Conservation (phyloP, 2,329 filamentous ascomycete species). For the Paracoccidioides lutzii region DNA sequence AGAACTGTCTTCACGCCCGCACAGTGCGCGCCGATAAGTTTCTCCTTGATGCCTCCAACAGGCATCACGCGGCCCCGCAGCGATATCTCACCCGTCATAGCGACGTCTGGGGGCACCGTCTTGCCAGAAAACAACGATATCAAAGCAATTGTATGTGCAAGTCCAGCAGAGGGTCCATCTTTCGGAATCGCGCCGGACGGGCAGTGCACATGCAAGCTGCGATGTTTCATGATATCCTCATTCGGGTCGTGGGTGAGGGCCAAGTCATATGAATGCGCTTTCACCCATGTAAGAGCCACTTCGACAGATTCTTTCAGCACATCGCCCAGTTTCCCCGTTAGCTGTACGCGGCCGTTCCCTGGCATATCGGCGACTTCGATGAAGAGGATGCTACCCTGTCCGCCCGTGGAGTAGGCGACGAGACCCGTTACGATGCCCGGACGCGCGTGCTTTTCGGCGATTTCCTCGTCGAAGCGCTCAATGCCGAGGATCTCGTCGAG, state of each 20-base stretch:
- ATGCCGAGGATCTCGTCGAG: constrained; percentile 84
- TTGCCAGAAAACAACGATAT: constrained; percentile 82
- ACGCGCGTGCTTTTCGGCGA: constrained; percentile 68
- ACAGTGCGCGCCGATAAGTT: constrained; percentile 83
- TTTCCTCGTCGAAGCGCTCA: constrained; percentile 88
- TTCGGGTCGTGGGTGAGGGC: constrained; percentile 67
- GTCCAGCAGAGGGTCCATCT: constrained; percentile 70
- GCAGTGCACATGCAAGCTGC: constrained; percentile 91
- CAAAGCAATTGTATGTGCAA: constrained; percentile 86
- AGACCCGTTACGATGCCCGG: constrained; percentile 93
- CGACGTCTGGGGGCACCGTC: constrained; percentile 76
- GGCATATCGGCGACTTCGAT: constrained; percentile 98
- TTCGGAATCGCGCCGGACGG: constrained; percentile 92
- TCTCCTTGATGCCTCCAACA: constrained; percentile 97
- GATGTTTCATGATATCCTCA: constrained; percentile 90
- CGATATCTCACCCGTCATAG: constrained; percentile 77
- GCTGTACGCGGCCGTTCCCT: constrained; percentile 76
- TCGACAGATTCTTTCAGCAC: constrained; percentile 96
- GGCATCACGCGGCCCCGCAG: constrained; percentile 82
- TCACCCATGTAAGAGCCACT: constrained; percentile 93
- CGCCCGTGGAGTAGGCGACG: constrained; percentile 84
- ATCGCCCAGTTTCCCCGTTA: constrained; percentile 91
- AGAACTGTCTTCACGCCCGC: constrained; percentile 92
- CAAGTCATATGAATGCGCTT: constrained; percentile 84
- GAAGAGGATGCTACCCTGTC: constrained; percentile 91